A percentile compares a stretch with the other conserved stretches of the same genome.
phyloP scores from a whole-genome alignment of 148 eudicot species.

The Suaeda aralocaspica region DNA sequence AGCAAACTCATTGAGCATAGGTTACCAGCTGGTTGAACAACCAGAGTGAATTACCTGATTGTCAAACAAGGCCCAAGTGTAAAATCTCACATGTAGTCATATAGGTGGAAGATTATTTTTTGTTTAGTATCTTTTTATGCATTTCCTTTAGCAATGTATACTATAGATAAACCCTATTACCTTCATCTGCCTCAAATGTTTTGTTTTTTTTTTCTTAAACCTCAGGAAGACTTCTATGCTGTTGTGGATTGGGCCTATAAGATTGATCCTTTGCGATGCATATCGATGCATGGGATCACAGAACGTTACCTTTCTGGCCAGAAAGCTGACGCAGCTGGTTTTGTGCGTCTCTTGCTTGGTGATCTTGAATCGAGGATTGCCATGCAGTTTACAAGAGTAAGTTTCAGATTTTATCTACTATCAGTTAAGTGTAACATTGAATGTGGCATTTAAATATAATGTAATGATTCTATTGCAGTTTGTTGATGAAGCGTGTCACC shows the following conservation, averaged over 20 bases:
- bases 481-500: slow-evolving; percentile 96
- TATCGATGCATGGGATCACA: slow-evolving; percentile 93
- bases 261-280: slow-evolving; percentile 90
- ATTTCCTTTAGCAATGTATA: not conserved
- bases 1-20: too few species aligned
- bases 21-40: too few species aligned
- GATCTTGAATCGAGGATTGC: slow-evolving; percentile 89
- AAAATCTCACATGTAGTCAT: too few species aligned
- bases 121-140: too few species aligned
- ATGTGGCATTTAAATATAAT: not conserved
- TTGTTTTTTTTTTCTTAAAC: slow-evolving; percentile 4
- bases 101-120: too few species aligned
- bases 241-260: slow-evolving; percentile 97
- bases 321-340: slow-evolving; percentile 97
- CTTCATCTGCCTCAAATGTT: not conserved
- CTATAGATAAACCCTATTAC: not conserved
- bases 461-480: slow-evolving; percentile 44
- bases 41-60: too few species aligned
- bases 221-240: slow-evolving; percentile 91
- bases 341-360: slow-evolving; percentile 89
- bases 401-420: slow-evolving; percentile 29
- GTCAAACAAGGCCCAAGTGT: too few species aligned
- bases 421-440: too few species aligned
- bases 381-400: slow-evolving; percentile 66
- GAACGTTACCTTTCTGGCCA: slow-evolving; percentile 84